Base-by-base conservation (phyloP, 108 stramenopile genomes). In the Mediolabrus comicus region DNA sequence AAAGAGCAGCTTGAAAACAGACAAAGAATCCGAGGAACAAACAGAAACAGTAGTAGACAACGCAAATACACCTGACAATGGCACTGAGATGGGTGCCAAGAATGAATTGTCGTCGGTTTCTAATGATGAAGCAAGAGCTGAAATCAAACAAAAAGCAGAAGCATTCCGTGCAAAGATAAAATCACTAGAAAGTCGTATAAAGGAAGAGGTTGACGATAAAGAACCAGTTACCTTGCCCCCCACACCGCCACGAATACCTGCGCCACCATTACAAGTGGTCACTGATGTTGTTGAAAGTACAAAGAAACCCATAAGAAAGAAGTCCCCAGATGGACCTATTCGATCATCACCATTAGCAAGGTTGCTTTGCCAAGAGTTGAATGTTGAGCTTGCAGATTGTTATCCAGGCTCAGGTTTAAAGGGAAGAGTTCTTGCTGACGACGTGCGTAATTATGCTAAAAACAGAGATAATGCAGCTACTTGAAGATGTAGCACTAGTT, bases 261-360 rank as follows among this genome's bases (percentile, higher is more conserved):
- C 19, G 22, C 46, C 22, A 22, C 22, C 46, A 49, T 6, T 24
- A 24, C 1, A 49, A 22, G 46, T 22, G 19, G 19, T 24, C 19
- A 49, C 4, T 1, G 22, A 8, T 49, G 46, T 22, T 9, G 46
- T 22, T 9, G 4, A 22, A 49, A 49, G 38, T 12, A 16, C 53
- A 54, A 31, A 3, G 56, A 19, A 58, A 28, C 36, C 26, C 54
- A 49, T n/a, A 38, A 16, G 16, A 55, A 36, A 67, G 16, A 17
- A 43, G 6, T 43, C 16, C n/a, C 41, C 41, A 43, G 41, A 56
- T 1, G 56, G 57, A 22, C 56, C 67, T n/a, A 54, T 68, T 17
- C 67, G 67, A 39, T 68, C 67, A 28, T 68, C 67, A 22, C 67
- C 67, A 38, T 54, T 68, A 10, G 67, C 67, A 10, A 55, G 67